Evolutionary conservation across 129 eudicot species (phyloP).

Genomic region (Deinandra increscens): DNA sequence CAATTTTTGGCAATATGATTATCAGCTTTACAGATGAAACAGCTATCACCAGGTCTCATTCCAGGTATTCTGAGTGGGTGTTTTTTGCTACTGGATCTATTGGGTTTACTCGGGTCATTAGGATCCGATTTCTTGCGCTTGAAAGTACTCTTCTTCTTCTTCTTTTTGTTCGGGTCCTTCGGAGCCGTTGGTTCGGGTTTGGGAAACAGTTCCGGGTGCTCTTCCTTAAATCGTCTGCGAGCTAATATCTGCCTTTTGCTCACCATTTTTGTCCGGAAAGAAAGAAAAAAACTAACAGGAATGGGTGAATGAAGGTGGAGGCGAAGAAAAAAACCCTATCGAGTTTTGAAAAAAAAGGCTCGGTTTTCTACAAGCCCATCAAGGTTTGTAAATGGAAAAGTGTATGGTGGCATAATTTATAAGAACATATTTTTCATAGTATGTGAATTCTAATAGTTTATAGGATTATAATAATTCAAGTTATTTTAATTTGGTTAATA

Average conservation of each 20-base stretch:
- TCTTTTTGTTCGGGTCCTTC: slow-evolving; percentile 70
- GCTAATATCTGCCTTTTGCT: slow-evolving; percentile 84
- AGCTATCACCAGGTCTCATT: slow-evolving; percentile 96
- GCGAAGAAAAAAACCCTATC: slow-evolving; percentile 21
- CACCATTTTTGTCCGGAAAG: slow-evolving; percentile 53
- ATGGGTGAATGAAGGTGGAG: background rate
- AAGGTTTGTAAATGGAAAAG: too few species aligned
- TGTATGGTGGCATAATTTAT: too few species aligned
- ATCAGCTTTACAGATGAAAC: slow-evolving; percentile 73
- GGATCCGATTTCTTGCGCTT: slow-evolving; percentile 75
- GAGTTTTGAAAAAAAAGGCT: background rate
- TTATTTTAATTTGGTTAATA: too few species aligned
- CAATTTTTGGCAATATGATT: slow-evolving; percentile 93
- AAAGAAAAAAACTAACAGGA: background rate
- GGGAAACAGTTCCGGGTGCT: slow-evolving; percentile 70
- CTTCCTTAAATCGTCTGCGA: slow-evolving; percentile 57
- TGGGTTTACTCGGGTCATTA: slow-evolving; percentile 50
- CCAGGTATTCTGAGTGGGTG: slow-evolving; percentile 93
- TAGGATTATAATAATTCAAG: too few species aligned
- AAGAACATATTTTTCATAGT: too few species aligned
- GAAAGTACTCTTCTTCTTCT: slow-evolving; percentile 59
- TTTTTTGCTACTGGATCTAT: slow-evolving; percentile 32
- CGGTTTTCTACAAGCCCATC: background rate
- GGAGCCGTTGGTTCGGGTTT: slow-evolving; percentile 75
- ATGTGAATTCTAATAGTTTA: too few species aligned